Percentiles rank a stretch among this genome's conserved stretches.
These are phyloP conservation scores for Linnemannia exigua DNA, from an alignment of 192 early-diverging fungal species.

Conservation along the genomic window DNA sequence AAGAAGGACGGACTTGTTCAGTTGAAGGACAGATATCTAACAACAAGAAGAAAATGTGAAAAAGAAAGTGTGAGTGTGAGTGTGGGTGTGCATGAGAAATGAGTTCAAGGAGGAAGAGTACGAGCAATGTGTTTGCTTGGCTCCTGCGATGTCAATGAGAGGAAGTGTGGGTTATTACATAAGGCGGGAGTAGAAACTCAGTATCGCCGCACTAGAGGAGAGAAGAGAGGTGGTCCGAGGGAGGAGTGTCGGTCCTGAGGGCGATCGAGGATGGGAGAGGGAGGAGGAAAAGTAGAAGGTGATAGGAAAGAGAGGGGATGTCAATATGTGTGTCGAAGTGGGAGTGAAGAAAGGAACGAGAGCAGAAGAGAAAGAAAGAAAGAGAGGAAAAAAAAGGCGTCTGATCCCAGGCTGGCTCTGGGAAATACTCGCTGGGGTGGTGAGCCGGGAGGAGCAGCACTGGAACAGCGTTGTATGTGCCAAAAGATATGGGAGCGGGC, in stretches of 20 bases:
- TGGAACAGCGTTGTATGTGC: too few relatives aligned
- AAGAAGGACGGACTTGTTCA: background rate
- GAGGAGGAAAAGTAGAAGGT: background rate
- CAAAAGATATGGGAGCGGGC: background rate
- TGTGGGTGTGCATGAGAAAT: background rate
- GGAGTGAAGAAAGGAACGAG: background rate
- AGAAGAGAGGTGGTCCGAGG: background rate
- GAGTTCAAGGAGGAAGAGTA: background rate
- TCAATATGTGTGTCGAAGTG: background rate
- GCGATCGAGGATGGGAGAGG: background rate
- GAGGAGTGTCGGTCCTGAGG: background rate
- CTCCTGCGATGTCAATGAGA: background rate
- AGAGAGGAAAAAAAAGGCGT: background rate
- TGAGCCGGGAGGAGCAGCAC: background rate
- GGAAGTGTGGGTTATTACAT: background rate
- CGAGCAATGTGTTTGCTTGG: background rate
- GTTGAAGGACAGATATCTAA: background rate
- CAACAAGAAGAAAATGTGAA: background rate
- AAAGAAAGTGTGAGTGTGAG: background rate
- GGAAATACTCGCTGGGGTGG: background rate
- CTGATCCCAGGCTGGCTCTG: slow-evolving; percentile 5
- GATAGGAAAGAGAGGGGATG: background rate
- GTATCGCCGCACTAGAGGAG: background rate
- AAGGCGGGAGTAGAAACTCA: background rate
- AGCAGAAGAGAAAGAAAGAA: background rate